phyloP scores from a whole-genome alignment of 805 yeast genomes.

The Metschnikowia baotianmanensis region DNA sequence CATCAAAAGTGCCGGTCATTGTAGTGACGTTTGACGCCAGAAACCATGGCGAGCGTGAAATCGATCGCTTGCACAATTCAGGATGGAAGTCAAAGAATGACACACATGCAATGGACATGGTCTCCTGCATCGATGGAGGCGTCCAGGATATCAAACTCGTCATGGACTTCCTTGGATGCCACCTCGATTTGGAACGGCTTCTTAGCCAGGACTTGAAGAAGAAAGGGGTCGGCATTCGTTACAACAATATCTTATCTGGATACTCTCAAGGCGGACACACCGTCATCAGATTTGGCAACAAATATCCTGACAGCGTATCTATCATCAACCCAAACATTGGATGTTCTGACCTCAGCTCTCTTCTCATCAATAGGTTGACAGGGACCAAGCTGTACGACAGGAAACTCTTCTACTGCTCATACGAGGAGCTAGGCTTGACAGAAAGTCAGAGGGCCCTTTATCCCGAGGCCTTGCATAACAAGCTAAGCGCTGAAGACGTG shows the following conservation, averaged over 20 bases:
- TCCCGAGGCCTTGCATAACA: slow-evolving; percentile 35
- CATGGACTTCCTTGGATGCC: slow-evolving; percentile 45
- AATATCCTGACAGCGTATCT: slow-evolving; percentile 36
- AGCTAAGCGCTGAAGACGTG: slow-evolving; percentile 27
- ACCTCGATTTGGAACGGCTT: slow-evolving; percentile 32
- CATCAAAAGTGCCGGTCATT: slow-evolving; percentile 32
- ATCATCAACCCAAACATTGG: slow-evolving; percentile 52
- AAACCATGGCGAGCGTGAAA: slow-evolving; percentile 52
- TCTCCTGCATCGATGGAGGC: slow-evolving; percentile 46
- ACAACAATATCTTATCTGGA: slow-evolving; percentile 45
- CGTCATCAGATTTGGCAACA: slow-evolving; percentile 44
- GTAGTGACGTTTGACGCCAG: slow-evolving; percentile 52
- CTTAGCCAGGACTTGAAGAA: slow-evolving; percentile 16
- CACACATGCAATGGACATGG: slow-evolving; percentile 52
- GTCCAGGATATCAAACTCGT: slow-evolving; percentile 44
- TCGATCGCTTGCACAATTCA: slow-evolving; percentile 34
- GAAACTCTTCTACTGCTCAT: slow-evolving; percentile 32
- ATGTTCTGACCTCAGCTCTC: slow-evolving; percentile 43
- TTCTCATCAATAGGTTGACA: slow-evolving; percentile 43
- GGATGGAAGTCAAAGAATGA: slow-evolving; percentile 49
- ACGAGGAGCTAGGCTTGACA: slow-evolving; percentile 33
- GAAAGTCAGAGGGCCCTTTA: slow-evolving; percentile 27
- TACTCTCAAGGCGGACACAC: slow-evolving; percentile 58
- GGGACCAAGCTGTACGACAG: slow-evolving; percentile 23
- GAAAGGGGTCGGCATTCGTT: slow-evolving; percentile 23